Conservation (phyloP, 768 basidiomycete species). For the Multifurca ochricompacta region DNA sequence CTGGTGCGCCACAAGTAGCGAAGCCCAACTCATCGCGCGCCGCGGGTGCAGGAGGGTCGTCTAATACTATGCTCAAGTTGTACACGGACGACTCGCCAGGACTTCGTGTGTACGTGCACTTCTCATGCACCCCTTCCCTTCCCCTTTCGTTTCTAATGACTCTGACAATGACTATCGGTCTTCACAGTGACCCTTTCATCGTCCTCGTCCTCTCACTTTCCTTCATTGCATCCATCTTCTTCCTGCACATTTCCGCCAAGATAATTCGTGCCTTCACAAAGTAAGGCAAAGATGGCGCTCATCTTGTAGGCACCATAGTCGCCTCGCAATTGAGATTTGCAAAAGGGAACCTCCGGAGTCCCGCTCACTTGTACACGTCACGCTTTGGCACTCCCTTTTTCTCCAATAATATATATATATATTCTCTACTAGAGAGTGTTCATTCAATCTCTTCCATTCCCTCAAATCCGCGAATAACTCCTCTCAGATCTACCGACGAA, state of each 20-base stretch:
- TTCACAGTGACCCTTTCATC: slow-evolving; percentile 84
- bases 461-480: no score
- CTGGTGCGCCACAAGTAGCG: slow-evolving; percentile 52
- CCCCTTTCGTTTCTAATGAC: neutral
- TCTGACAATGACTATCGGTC: neutral
- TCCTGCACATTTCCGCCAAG: slow-evolving; percentile 96
- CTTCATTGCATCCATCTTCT: slow-evolving; percentile 98
- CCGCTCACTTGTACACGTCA: slow-evolving; percentile 4
- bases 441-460: neutral
- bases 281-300: neutral
- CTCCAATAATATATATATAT: neutral
- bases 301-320: neutral
- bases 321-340: neutral
- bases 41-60: slow-evolving; percentile 92
- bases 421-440: neutral
- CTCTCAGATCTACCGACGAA: neutral
- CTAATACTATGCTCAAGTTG: slow-evolving; percentile 96
- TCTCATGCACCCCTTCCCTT: neutral
- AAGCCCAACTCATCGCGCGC: slow-evolving; percentile 84
- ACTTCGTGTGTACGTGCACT: slow-evolving; percentile 79
- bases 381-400: neutral
- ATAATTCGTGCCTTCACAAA: slow-evolving; percentile 78
- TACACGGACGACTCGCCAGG: slow-evolving; percentile 99
- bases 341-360: neutral
- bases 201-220: slow-evolving; percentile 92